Evolutionary conservation across 345 rosid genomes (phyloP).

Genomic region (Gossypium arboreum): DNA sequence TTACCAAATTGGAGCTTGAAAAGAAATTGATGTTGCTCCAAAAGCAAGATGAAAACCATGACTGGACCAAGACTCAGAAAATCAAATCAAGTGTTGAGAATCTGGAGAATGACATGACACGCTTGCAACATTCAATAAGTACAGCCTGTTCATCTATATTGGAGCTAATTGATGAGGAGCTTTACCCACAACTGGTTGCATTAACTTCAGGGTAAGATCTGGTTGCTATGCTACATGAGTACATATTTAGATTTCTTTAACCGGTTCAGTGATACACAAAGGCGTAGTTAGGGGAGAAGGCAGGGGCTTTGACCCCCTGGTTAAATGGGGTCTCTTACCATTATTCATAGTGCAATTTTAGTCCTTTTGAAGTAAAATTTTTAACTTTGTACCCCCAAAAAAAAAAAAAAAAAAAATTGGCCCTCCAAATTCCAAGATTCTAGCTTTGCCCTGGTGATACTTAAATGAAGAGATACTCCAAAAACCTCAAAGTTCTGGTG

Average conservation of each 20-base stretch:
- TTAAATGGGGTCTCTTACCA: no score
- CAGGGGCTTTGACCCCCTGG: no score
- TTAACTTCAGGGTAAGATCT: slow-evolving; percentile 70
- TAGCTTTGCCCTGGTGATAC: background rate
- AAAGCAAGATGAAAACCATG: slow-evolving; percentile 58
- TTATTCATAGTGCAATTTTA: no score
- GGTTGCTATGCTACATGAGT: background rate
- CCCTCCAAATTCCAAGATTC: no score
- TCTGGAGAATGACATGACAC: slow-evolving; percentile 45
- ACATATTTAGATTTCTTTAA: background rate
- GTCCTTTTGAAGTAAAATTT: no score
- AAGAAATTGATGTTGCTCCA: slow-evolving; percentile 60
- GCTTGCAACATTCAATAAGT: slow-evolving; percentile 59
- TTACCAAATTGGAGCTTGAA: slow-evolving; percentile 58
- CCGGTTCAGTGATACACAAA: background rate
- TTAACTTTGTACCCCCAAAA: no score
- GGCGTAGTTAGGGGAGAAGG: no score
- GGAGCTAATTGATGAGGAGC: slow-evolving; percentile 63
- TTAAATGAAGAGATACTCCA: background rate
- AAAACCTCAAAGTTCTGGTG: background rate
- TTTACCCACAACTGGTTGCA: slow-evolving; percentile 75
- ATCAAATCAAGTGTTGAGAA: slow-evolving; percentile 51
- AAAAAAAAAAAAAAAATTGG: no score
- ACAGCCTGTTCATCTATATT: slow-evolving; percentile 44
- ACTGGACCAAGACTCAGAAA: slow-evolving; percentile 59